These are phyloP conservation scores for Grosmannia penicillata DNA, from an alignment of 2,329 filamentous ascomycete genomes.

Conservation along the genomic window DNA sequence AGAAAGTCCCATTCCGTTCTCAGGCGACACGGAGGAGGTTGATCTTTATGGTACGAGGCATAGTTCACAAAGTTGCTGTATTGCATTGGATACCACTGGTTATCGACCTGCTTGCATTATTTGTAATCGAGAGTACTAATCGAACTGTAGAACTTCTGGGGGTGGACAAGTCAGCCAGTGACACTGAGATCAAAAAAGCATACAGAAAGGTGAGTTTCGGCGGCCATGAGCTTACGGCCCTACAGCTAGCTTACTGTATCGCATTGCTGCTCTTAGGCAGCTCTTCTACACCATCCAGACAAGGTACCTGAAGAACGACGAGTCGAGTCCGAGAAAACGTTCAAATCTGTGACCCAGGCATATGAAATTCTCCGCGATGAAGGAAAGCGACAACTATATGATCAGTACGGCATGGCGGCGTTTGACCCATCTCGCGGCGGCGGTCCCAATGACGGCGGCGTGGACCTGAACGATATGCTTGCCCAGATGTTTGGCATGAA, in stretches of 20 bases:
- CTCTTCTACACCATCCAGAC: conserved; percentile 81
- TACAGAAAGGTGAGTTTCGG: conserved; percentile 65
- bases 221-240: background rate
- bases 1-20: conserved; percentile 10
- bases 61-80: background rate
- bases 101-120: background rate
- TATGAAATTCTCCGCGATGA: conserved; percentile 98
- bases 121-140: background rate
- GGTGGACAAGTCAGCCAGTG: conserved; percentile 54
- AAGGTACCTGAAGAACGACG: conserved; percentile 82
- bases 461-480: conserved; percentile 84
- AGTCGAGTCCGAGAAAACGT: conserved; percentile 73
- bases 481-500: conserved; percentile 82
- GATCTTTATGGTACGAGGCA: conserved; percentile 38
- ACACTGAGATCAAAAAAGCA: conserved; percentile 82
- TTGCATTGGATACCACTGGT: too few species aligned
- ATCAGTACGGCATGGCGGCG: conserved; percentile 87
- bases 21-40: conserved; percentile 26
- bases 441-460: conserved; percentile 48
- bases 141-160: conserved; percentile 78
- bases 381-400: conserved; percentile 81
- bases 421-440: conserved; percentile 69
- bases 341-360: conserved; percentile 85
- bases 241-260: background rate
- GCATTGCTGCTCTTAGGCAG: conserved; percentile 45